A percentile compares a stretch with the other conserved stretches of the same genome.
These are phyloP conservation scores for Fonsecaea pedrosoi DNA, from an alignment of 2,329 filamentous ascomycete genomes.

Conservation along the genomic window DNA sequence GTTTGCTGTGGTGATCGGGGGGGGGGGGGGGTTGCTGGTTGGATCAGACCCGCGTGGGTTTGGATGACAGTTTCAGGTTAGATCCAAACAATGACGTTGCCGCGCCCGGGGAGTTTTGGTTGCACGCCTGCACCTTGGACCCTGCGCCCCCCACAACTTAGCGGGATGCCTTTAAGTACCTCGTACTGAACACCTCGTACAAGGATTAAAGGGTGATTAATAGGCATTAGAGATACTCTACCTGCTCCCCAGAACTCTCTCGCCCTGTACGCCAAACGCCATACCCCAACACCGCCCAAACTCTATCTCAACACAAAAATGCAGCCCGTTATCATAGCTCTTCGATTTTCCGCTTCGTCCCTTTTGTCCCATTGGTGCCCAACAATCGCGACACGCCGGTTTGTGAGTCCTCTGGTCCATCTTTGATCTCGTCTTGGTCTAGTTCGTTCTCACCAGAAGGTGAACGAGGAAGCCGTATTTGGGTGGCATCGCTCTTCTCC, in stretches of 20 bases:
- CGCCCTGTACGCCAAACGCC: neutral
- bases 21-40: conserved; percentile 6
- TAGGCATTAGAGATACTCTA: neutral
- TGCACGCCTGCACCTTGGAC: neutral
- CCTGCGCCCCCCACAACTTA: too few relatives aligned
- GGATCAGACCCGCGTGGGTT: neutral
- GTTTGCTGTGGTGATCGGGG: conserved; percentile 5
- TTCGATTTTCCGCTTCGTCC: conserved; percentile 35
- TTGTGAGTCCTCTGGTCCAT: neutral
- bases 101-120: neutral
- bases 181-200: neutral
- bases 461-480: conserved; percentile 11
- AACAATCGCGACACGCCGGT: too few relatives aligned
- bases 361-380: conserved; percentile 17
- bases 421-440: conserved; percentile 4
- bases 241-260: neutral
- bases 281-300: neutral
- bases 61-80: conserved; percentile 29
- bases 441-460: neutral
- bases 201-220: neutral
- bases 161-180: too few relatives aligned
- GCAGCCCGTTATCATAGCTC: conserved; percentile 28
- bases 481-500: conserved; percentile 35
- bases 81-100: conserved; percentile 37
- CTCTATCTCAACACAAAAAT: neutral